Conservation (phyloP, 1,284 basidiomycete species). For the Pseudozyma pruni region DNA sequence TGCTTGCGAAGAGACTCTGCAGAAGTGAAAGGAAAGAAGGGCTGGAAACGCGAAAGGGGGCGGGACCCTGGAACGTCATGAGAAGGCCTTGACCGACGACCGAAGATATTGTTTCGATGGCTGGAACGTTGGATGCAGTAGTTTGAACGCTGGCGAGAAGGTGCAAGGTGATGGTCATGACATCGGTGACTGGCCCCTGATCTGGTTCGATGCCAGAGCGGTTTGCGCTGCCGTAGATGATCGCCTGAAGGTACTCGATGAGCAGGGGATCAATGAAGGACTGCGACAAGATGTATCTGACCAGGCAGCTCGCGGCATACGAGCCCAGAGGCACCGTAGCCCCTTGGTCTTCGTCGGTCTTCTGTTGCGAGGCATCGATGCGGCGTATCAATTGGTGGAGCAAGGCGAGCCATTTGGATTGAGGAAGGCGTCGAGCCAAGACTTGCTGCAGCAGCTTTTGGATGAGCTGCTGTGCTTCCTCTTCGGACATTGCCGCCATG, state of each 20-base stretch:
- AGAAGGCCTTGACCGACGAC: slow-evolving; percentile 44
- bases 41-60: slow-evolving; percentile 16
- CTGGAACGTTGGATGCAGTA: slow-evolving; percentile 20
- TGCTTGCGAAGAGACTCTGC: slow-evolving; percentile 3
- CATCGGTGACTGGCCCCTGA: slow-evolving; percentile 44
- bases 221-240: slow-evolving; percentile 40
- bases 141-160: slow-evolving; percentile 21
- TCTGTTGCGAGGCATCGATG: slow-evolving; percentile 6
- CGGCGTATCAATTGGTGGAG: slow-evolving; percentile 34
- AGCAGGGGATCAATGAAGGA: slow-evolving; percentile 40
- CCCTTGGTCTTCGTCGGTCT: background rate
- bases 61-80: slow-evolving; percentile 30
- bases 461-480: slow-evolving; percentile 34
- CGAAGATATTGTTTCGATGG: slow-evolving; percentile 40
- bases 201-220: slow-evolving; percentile 28
- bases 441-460: slow-evolving; percentile 34
- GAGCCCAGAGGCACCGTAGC: slow-evolving; percentile 2
- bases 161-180: slow-evolving; percentile 37
- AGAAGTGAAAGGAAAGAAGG: slow-evolving; percentile 24
- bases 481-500: slow-evolving; percentile 14
- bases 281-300: slow-evolving; percentile 26
- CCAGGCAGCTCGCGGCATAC: slow-evolving; percentile 21
- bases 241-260: slow-evolving; percentile 35
- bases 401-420: slow-evolving; percentile 39
- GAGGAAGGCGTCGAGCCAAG: slow-evolving; percentile 29